phyloP scores from a whole-genome alignment of 75 land plant genomes.

The Picea sitchensis region DNA sequence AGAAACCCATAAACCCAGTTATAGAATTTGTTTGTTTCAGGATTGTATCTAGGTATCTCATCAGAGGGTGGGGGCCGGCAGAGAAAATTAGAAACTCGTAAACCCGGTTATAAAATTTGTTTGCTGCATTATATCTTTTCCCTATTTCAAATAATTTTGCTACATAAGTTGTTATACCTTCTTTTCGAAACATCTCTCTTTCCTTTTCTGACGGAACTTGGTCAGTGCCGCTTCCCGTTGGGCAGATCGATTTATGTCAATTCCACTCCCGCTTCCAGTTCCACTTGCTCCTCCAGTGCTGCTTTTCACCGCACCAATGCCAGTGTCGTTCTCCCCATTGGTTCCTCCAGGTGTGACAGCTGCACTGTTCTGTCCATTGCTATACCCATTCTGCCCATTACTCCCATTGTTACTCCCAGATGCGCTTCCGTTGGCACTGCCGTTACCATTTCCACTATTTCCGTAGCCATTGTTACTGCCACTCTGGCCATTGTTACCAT shows the following conservation, averaged over 20 bases:
- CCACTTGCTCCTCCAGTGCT: slow-evolving; percentile 30
- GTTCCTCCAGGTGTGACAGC: slow-evolving; percentile 31
- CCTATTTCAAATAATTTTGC: background rate
- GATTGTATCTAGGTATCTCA: background rate
- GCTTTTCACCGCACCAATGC: slow-evolving; percentile 22
- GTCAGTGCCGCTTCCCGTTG: slow-evolving; percentile 83
- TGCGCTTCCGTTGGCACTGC: slow-evolving; percentile 60
- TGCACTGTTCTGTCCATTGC: slow-evolving; percentile 32
- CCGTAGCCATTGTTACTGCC: slow-evolving; percentile 42
- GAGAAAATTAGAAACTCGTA: background rate
- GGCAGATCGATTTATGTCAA: slow-evolving; percentile 46
- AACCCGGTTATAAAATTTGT: background rate
- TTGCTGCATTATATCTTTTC: background rate
- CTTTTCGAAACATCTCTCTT: slow-evolving; percentile 85
- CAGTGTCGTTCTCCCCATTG: slow-evolving; percentile 50
- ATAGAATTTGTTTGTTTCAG: too few relatives aligned
- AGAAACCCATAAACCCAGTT: too few relatives aligned
- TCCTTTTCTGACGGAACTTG: slow-evolving; percentile 83
- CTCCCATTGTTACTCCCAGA: slow-evolving; percentile 78
- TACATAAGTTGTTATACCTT: slow-evolving; percentile 45
- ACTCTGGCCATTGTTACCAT: slow-evolving; percentile 45
- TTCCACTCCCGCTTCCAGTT: slow-evolving; percentile 35
- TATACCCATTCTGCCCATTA: slow-evolving; percentile 62
- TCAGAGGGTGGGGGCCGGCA: background rate
- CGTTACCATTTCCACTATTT: slow-evolving; percentile 42